Conservation (phyloP, 768 basidiomycete genomes). For the Mycena polygramma region DNA sequence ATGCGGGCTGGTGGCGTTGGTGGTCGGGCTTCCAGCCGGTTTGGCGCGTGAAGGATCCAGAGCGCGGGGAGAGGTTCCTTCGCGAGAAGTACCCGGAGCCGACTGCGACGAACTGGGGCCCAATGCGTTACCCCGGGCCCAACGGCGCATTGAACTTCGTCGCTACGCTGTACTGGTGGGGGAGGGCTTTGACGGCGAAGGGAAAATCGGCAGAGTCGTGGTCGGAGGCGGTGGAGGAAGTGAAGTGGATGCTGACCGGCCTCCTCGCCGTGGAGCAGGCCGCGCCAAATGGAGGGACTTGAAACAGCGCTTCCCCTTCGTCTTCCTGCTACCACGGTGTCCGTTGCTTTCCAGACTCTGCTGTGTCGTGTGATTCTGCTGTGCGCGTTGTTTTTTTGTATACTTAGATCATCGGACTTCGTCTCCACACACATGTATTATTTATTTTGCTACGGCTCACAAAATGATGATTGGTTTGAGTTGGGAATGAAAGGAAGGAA, state of each 20-base stretch:
- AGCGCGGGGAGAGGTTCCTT: background rate
- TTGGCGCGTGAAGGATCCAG: background rate
- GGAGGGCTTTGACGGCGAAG: background rate
- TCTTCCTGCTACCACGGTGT: no score
- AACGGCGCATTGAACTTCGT: background rate
- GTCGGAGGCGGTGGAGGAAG: background rate
- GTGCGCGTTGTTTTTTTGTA: no score
- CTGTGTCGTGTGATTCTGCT: no score
- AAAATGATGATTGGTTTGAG: no score
- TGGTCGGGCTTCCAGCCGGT: background rate
- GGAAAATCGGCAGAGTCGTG: background rate
- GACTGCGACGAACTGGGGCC: background rate
- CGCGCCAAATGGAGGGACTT: no score
- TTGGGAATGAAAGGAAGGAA: no score
- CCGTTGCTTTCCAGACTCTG: no score
- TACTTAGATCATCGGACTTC: no score
- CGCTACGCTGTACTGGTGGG: constrained; percentile 2
- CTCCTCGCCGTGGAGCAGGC: background rate
- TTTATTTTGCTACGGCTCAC: no score
- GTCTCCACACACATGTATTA: no score
- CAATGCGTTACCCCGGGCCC: background rate
- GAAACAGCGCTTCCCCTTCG: no score
- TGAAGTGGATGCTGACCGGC: background rate
- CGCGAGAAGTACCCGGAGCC: background rate
- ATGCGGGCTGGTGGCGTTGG: background rate